Percentiles rank a stretch among this genome's conserved stretches.
Evolutionary conservation across 306 rosid species (phyloP).

Genomic region (Rubus parviflorus): DNA sequence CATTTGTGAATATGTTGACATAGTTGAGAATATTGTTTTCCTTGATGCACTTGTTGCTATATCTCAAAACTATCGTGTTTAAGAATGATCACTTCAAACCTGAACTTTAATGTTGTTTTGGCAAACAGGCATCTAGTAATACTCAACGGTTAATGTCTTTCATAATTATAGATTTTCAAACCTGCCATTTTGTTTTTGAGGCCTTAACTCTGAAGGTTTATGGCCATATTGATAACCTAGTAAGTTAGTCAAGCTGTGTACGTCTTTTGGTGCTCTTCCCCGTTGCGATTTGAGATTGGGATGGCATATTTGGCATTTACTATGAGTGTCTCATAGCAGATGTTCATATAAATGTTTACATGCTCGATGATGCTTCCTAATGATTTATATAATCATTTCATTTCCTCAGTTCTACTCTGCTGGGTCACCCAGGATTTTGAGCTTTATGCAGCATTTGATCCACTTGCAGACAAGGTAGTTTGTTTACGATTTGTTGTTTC

Average conservation of each 20-base stretch:
- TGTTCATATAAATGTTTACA: slow-evolving; percentile 17
- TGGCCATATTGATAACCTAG: background rate
- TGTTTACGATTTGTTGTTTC: background rate
- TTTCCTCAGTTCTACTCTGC: slow-evolving; percentile 78
- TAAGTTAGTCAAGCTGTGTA: background rate
- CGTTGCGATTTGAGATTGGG: background rate
- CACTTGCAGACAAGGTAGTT: slow-evolving; percentile 89
- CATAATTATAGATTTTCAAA: background rate
- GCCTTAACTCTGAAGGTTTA: background rate
- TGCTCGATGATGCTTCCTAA: slow-evolving; percentile 18
- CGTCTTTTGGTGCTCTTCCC: background rate
- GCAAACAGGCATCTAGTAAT: background rate
- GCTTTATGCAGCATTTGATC: slow-evolving; percentile 97
- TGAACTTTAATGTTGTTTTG: background rate
- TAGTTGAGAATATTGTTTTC: background rate
- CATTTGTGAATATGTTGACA: slow-evolving; percentile 14
- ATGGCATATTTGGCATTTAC: background rate
- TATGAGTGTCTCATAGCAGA: slow-evolving; percentile 14
- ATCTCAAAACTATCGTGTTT: background rate
- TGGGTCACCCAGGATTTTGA: slow-evolving; percentile 97
- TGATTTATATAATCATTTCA: slow-evolving; percentile 24
- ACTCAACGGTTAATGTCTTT: background rate
- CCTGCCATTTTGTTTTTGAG: background rate
- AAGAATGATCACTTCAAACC: background rate
- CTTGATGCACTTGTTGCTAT: background rate